phyloP scores from a whole-genome alignment of 2,329 filamentous ascomycete genomes.

The Scorias spongiosa region DNA sequence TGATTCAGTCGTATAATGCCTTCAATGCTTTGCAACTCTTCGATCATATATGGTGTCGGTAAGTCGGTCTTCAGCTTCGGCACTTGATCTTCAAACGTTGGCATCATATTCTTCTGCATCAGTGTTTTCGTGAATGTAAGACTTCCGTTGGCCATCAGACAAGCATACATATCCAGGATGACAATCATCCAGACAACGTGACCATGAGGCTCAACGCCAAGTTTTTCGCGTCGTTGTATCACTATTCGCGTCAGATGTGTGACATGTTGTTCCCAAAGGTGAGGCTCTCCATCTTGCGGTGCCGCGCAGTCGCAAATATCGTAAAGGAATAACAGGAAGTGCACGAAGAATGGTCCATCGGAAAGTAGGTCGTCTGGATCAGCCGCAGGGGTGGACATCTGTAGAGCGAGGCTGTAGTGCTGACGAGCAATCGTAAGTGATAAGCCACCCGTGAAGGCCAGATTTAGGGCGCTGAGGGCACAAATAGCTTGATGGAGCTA shows the following conservation, averaged over 20 bases:
- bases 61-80: constrained; percentile 8
- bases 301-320: constrained; percentile 28
- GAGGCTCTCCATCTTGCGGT: constrained; percentile 23
- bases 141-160: constrained; percentile 36
- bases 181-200: constrained; percentile 41
- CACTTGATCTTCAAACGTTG: constrained; percentile 19
- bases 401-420: constrained; percentile 39
- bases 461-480: constrained; percentile 40
- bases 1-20: constrained; percentile 30
- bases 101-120: constrained; percentile 33
- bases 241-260: constrained; percentile 36
- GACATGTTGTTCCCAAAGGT: constrained; percentile 40
- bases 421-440: constrained; percentile 34
- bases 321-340: constrained; percentile 42
- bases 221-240: constrained; percentile 30
- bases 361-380: constrained; percentile 37
- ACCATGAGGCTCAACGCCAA: constrained; percentile 27
- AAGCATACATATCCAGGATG: constrained; percentile 40
- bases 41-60: constrained; percentile 3
- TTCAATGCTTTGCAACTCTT: constrained; percentile 15
- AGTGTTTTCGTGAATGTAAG: constrained; percentile 36
- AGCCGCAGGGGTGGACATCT: constrained; percentile 17
- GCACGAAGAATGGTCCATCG: constrained; percentile 41
- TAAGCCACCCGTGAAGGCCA: constrained; percentile 30
- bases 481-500: constrained; percentile 44